Evolutionary conservation across 108 stramenopile species (phyloP), one percentile per base, ranked within the genome.

Genomic region (Cyclotella choctawhatcheeana): DNA sequence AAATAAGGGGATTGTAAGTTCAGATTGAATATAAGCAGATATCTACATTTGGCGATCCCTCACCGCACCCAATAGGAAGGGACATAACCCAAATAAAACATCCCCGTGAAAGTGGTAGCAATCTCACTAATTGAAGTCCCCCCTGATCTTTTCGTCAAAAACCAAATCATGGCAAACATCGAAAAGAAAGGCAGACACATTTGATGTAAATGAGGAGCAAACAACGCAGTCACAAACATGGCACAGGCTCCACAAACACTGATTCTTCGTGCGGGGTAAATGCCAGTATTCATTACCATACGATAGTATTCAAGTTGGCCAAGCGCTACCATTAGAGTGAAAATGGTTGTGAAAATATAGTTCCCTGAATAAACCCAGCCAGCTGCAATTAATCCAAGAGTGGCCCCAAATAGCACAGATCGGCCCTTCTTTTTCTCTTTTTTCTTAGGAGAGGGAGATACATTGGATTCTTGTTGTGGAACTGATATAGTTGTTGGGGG

Each of bases 51-150:
- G n/a, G n/a, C n/a, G n/a, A n/a, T n/a, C n/a, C n/a, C 74, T 50
- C 64, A 75, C 74, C 97, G 89, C 8, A 97, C 96, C 96, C 97
- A 98, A 75, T 95, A 98, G 40, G 84, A 86, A 12, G 97, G 97
- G 48, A 97, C 84, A 64, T 98, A 98, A 18, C 95, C 98, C 32
- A 95, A 71, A 74, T 97, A 99, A 79, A 99, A 97, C 89, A 99
- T 95, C 0, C 98, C 98, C 34, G 97, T 89, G 64, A 99, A 94
- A 0, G 98, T 96, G 0, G 98, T 96, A 16, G 96, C 92, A 71
- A 99, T 97, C 69, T 99, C 97, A 26, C 88, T 64, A 67, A 98
- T 97, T 22, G 92, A 84, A 3, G 89, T 83, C 10, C 82, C 75
- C 13, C 84, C 66, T 52, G 81, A 82, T 71, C 94, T 66, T 85